Evolutionary conservation across 2,329 filamentous ascomycete species (phyloP).

Genomic region (Aspergillus clavatus): DNA sequence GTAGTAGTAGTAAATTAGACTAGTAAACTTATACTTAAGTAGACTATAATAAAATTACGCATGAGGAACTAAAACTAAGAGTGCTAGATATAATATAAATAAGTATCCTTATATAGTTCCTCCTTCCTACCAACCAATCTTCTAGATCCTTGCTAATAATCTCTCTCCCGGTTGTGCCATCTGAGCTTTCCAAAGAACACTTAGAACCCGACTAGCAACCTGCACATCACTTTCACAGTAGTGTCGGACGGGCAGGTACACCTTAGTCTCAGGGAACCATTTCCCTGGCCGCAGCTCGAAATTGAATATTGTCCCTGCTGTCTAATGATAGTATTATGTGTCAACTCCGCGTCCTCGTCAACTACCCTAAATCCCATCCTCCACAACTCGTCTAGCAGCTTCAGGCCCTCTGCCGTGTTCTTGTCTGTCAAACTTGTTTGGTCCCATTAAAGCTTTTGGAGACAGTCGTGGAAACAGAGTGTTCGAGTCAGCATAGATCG

Average conservation of each 20-base stretch:
- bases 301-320: constrained; percentile 4
- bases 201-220: neutral
- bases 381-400: constrained; percentile 3
- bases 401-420: neutral
- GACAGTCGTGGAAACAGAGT: too few species aligned
- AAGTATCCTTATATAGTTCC: too few species aligned
- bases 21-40: too few species aligned
- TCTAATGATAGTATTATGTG: neutral
- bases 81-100: too few species aligned
- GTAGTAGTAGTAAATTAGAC: too few species aligned
- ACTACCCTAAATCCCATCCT: neutral
- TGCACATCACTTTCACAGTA: constrained; percentile 2
- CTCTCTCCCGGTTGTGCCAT: neutral
- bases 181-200: neutral
- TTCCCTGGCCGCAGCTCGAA: constrained; percentile 2
- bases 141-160: neutral
- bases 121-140: neutral
- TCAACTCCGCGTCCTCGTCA: neutral
- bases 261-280: constrained; percentile 2
- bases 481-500: too few species aligned
- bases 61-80: too few species aligned
- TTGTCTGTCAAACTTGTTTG: too few species aligned
- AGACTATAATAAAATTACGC: too few species aligned
- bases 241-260: constrained; percentile 6
- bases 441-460: too few species aligned